Evolutionary conservation across 1,284 basidiomycete species (phyloP), one percentile per base, ranked within the genome.

Genomic region (Cryptococcus sp.): DNA sequence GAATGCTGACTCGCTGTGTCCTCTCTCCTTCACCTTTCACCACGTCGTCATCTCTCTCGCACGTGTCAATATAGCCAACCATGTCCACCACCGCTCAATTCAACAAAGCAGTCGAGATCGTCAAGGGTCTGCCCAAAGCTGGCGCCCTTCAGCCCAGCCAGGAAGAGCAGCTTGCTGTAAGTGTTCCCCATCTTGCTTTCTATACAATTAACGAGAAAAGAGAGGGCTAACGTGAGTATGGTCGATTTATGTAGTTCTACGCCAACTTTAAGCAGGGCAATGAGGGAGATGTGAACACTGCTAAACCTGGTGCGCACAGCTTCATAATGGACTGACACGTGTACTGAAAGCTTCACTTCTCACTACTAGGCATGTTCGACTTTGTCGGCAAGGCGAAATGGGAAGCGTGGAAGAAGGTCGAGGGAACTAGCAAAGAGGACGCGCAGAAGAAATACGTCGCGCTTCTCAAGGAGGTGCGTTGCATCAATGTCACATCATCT

Each of bases 211-310:
- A 50, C 49, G 46, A 54, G 46, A 17, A 46, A 19, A 26, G 15
- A 2, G 19, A 7, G 3, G 22, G 41, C 19, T 46, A 4, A 10
- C 50, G 13, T 25, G 20, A 22, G 22, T 10, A 8, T n/a, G 34
- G 19, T 23, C 46, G 37, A 13, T 40, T 41, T 3, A 38, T 16
- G 22, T 72, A 95, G 93, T 95, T 95, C 83, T 96, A 97, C 83
- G 85, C 84, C 70, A 85, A 88, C 76, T 96, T 83, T 84, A 97
- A 96, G 83, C 92, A 94, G 83, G 92, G 85, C 46, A 92, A 83
- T 40, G 74, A 87, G 53, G 93, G 93, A 46, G 78, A 80, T 69
- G 52, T 55, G 70, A 73, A 68, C 59, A 68, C 65, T 46, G 59
- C 70, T 38, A 58, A 56, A 34, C 78, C 78, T 45, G 75, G 73